Percentiles rank a stretch among this genome's conserved stretches.
phyloP scores from a whole-genome alignment of 2,329 filamentous ascomycete genomes.

The Aspergillus aculeatinus region DNA sequence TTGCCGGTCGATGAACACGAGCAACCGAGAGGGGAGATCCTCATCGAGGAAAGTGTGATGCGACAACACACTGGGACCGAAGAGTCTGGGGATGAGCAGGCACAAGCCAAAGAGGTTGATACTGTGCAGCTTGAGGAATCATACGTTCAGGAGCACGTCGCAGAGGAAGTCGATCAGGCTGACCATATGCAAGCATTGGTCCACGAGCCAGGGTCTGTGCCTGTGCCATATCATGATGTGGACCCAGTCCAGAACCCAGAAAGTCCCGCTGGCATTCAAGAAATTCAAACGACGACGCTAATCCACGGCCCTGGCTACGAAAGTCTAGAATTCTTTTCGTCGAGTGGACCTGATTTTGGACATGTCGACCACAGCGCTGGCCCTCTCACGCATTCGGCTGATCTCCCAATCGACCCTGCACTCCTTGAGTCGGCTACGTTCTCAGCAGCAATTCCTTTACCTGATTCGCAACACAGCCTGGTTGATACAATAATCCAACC shows the following conservation, averaged over 20 bases:
- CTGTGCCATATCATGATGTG: background rate
- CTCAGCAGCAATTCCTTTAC: background rate
- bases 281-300: background rate
- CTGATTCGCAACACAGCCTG: background rate
- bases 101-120: background rate
- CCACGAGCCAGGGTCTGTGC: background rate
- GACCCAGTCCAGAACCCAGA: background rate
- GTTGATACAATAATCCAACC: background rate
- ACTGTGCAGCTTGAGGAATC: background rate
- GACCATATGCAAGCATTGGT: background rate
- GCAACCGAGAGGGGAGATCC: background rate
- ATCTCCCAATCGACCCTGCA: constrained; percentile 15
- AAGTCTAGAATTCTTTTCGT: constrained; percentile 17
- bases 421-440: constrained; percentile 1
- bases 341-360: constrained; percentile 12
- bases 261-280: background rate
- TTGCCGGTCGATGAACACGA: background rate
- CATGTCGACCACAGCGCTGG: constrained; percentile 8
- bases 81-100: background rate
- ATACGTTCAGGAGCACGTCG: background rate
- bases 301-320: constrained; percentile 16
- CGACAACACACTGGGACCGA: background rate
- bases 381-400: background rate
- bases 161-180: background rate
- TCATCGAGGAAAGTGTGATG: background rate